Evolutionary conservation across 192 early-diverging fungal genomes (phyloP).

Genomic region (Entomortierella beljakovae): DNA sequence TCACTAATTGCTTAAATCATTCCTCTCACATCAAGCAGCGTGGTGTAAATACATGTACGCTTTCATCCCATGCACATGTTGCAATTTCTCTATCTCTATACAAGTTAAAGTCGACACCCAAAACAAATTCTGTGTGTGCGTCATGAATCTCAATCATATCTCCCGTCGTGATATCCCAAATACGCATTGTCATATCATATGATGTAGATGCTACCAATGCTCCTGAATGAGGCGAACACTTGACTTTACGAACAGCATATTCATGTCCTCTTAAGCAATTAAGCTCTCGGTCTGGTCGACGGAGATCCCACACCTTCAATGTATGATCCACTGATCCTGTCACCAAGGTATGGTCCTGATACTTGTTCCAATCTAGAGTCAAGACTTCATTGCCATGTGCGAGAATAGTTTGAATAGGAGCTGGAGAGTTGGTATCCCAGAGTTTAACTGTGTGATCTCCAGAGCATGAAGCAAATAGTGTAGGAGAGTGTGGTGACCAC

Average conservation of each 20-base stretch:
- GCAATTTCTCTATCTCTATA: slow-evolving; percentile 90
- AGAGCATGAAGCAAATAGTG: slow-evolving; percentile 88
- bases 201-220: slow-evolving; percentile 83
- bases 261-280: slow-evolving; percentile 87
- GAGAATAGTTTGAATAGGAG: slow-evolving; percentile 68
- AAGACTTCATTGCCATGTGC: slow-evolving; percentile 92
- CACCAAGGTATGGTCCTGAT: slow-evolving; percentile 82
- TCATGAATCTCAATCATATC: slow-evolving; percentile 80
- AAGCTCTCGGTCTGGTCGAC: slow-evolving; percentile 78
- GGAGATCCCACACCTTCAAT: slow-evolving; percentile 93
- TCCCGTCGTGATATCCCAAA: slow-evolving; percentile 83
- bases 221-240: slow-evolving; percentile 91
- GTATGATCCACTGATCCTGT: slow-evolving; percentile 92
- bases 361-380: slow-evolving; percentile 98
- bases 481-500: slow-evolving; percentile 85
- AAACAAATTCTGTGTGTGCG: slow-evolving; percentile 95
- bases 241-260: slow-evolving; percentile 92
- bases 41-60: slow-evolving; percentile 72
- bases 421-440: slow-evolving; percentile 87
- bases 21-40: slow-evolving; percentile 38
- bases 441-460: slow-evolving; percentile 93
- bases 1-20: not conserved
- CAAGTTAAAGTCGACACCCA: slow-evolving; percentile 93
- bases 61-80: slow-evolving; percentile 97
- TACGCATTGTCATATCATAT: slow-evolving; percentile 97